phyloP scores from a whole-genome alignment of 805 yeast species.

The Candida jianshihensis region DNA sequence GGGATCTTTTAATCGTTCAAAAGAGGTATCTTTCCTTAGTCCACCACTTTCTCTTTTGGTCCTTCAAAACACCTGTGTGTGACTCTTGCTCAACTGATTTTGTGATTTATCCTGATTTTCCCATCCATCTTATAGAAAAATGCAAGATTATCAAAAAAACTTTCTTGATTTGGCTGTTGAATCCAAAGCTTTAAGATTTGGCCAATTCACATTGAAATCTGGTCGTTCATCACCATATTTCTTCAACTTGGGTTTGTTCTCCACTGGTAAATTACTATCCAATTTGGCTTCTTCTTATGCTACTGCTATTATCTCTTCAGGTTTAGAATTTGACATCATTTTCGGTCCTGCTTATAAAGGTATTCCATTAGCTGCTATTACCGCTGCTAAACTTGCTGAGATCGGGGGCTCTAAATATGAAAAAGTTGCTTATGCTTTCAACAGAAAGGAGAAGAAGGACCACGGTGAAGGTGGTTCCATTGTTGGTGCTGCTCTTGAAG shows the following conservation, averaged over 20 bases:
- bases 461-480: slow-evolving; percentile 98
- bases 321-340: slow-evolving; percentile 78
- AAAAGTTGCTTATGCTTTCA: slow-evolving; percentile 80
- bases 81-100: too few species aligned
- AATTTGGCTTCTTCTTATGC: slow-evolving; percentile 87
- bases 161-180: slow-evolving; percentile 80
- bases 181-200: slow-evolving; percentile 79
- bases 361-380: slow-evolving; percentile 88
- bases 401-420: slow-evolving; percentile 75
- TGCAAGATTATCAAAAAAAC: slow-evolving; percentile 47
- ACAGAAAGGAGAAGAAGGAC: slow-evolving; percentile 93
- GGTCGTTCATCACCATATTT: slow-evolving; percentile 96
- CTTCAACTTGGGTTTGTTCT: slow-evolving; percentile 88
- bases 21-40: too few species aligned
- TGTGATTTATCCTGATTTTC: too few species aligned
- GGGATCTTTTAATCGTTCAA: too few species aligned
- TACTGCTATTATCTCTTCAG: slow-evolving; percentile 72
- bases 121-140: slow-evolving; percentile 1
- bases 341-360: slow-evolving; percentile 99
- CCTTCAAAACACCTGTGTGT: too few species aligned
- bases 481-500: slow-evolving; percentile 74
- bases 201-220: slow-evolving; percentile 81
- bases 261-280: slow-evolving; percentile 71
- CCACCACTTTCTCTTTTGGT: too few species aligned
- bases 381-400: slow-evolving; percentile 89